Base-by-base conservation (phyloP, 805 yeast genomes). In the Spathaspora boniae region DNA sequence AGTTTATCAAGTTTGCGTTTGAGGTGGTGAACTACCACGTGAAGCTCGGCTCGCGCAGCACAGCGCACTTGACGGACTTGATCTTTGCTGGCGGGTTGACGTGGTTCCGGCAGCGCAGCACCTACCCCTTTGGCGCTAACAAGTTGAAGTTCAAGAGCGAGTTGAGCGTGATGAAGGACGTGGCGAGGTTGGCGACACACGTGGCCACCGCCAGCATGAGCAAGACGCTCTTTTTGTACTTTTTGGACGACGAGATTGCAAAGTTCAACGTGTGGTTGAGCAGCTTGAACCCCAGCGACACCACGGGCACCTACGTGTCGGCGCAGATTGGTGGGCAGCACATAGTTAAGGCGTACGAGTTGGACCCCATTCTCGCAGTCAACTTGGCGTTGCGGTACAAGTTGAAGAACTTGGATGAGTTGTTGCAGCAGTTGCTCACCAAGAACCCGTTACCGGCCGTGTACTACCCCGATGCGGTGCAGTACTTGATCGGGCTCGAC, bases 91-190 rank as follows among this genome's bases (percentile, higher is more conserved):
- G 86, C 12, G 74, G 82, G 0, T 67, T 93, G 28, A 70, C 82
- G 1, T 89, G 98, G 96, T 93, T 87, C 53, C 68, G 68, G 16
- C 70, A 65, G 30, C 68, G 75, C 15, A 67, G 77, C 2, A 65
- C 72, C 3, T 82, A 82, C 64, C 96, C 98, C 11, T 88, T 72
- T 62, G 98, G 98, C 3, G 82, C 87, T 8, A 87, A 91, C 52
- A 69, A 75, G 29, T 58, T 86, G 43, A 79, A 79, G 52, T 78
- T 80, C 33, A 80, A 78, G 44, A 75, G 86, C 1, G 96, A 89
- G 48, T 69, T 74, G 47, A 64, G 70, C 4, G 58, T 81, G 33
- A 63, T 91, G 45, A 62, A 70, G 19, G 78, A 74, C 16, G 69
- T 84, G 3, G 70, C 76, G 4, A 46, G 51, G 27, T 44, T 58